These are phyloP conservation scores for Periconia macrospinosa DNA, from an alignment of 2,329 filamentous ascomycete species.

Conservation along the genomic window DNA sequence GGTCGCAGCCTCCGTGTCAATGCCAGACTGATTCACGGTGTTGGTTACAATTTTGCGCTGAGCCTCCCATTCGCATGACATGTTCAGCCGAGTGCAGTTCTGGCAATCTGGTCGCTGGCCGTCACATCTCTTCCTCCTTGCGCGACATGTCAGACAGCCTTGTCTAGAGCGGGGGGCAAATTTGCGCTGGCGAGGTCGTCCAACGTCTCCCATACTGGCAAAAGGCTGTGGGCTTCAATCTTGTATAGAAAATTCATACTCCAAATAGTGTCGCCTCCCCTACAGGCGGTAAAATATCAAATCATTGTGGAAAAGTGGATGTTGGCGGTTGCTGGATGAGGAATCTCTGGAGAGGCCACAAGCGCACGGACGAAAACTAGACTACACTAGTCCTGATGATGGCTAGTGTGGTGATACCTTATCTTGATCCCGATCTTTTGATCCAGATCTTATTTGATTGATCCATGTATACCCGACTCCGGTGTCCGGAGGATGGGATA, in stretches of 20 bases:
- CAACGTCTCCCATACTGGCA: neutral
- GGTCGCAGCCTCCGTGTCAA: neutral
- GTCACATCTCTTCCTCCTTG: constrained; percentile 40
- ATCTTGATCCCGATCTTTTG: too few species aligned
- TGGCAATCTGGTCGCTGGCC: constrained; percentile 35
- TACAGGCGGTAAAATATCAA: neutral
- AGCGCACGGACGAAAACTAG: neutral
- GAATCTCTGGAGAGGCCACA: neutral
- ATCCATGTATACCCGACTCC: too few species aligned
- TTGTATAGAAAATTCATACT: constrained; percentile 22
- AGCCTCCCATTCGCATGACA: constrained; percentile 40
- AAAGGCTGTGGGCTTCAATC: constrained; percentile 23
- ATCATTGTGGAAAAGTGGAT: neutral
- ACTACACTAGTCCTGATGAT: neutral
- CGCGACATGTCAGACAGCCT: constrained; percentile 40
- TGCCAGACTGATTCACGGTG: neutral
- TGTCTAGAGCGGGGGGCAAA: constrained; percentile 41
- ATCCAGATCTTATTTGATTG: too few species aligned
- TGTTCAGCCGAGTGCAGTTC: constrained; percentile 39
- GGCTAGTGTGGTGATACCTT: neutral
- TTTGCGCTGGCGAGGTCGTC: constrained; percentile 36
- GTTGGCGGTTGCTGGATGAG: neutral
- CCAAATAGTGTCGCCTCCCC: neutral
- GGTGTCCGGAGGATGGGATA: too few species aligned
- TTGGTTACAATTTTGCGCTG: constrained; percentile 27